A percentile compares a stretch with the other conserved stretches of the same genome.
Conservation (phyloP, 345 rosid species). For the Eucalyptus grandis region DNA sequence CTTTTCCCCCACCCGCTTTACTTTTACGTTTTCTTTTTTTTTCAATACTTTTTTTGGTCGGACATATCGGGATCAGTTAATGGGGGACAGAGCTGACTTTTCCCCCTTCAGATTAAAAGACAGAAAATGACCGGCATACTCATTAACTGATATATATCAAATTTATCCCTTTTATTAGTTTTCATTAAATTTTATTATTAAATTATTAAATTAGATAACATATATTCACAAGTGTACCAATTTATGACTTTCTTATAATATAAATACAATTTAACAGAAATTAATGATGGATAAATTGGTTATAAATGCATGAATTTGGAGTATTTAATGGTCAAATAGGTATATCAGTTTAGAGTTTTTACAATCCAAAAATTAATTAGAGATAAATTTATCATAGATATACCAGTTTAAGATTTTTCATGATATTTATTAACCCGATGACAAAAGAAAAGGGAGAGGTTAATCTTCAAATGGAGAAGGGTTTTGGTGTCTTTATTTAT, state of each 20-base stretch:
- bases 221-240: fast-evolving
- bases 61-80: not conserved
- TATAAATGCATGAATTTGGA: too few species aligned
- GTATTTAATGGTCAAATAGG: too few species aligned
- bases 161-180: fast-evolving
- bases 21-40: not conserved
- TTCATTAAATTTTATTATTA: too few species aligned
- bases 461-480: not conserved
- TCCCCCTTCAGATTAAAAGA: not conserved
- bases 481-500: not conserved
- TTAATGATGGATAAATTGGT: fast-evolving
- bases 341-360: fast-evolving
- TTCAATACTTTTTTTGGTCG: not conserved
- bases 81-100: not conserved
- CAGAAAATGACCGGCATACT: not conserved
- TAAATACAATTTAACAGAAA: fast-evolving
- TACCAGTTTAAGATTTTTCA: too few species aligned
- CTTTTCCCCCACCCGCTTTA: not conserved
- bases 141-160: fast-evolving
- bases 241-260: too few species aligned
- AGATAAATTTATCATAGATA: fast-evolving
- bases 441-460: not conserved
- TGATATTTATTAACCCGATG: not conserved
- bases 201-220: too few species aligned
- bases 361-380: fast-evolving